These are phyloP conservation scores for Teratosphaeria nubilosa DNA, from an alignment of 2,329 filamentous ascomycete genomes.

Conservation along the genomic window DNA sequence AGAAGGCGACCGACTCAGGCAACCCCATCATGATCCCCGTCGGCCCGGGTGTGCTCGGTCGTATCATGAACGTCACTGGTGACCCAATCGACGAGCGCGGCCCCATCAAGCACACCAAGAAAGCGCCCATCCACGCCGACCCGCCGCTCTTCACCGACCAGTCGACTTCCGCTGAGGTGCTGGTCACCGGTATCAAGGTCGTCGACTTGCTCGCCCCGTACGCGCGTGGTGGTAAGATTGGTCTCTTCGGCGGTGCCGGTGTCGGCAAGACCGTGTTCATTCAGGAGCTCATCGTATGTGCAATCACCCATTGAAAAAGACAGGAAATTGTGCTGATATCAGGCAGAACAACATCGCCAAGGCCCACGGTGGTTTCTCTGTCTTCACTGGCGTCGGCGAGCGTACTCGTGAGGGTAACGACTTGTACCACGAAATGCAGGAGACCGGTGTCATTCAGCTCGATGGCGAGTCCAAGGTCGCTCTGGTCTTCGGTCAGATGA, in stretches of 20 bases:
- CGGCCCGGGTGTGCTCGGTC: slow-evolving; percentile 83
- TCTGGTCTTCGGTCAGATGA: slow-evolving; percentile 99
- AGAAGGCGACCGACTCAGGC: slow-evolving; percentile 77
- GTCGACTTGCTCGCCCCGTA: slow-evolving; percentile 98
- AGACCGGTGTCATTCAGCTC: slow-evolving; percentile 98
- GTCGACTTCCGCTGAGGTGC: slow-evolving; percentile 90
- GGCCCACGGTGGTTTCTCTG: slow-evolving; percentile 99
- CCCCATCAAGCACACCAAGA: slow-evolving; percentile 88
- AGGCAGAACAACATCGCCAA: slow-evolving; percentile 98
- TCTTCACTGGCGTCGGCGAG: slow-evolving; percentile 99
- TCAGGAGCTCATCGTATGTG: slow-evolving; percentile 86
- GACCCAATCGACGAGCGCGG: slow-evolving; percentile 99
- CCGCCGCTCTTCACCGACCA: slow-evolving; percentile 88
- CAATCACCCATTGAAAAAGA: neutral
- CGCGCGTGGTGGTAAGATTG: slow-evolving; percentile 99
- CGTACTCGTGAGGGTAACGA: slow-evolving; percentile 99
- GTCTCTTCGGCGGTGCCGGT: slow-evolving; percentile 99
- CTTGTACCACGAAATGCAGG: slow-evolving; percentile 99
- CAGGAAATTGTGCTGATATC: slow-evolving; percentile 16
- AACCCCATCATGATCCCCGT: slow-evolving; percentile 94
- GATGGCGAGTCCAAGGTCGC: slow-evolving; percentile 99
- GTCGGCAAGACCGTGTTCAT: slow-evolving; percentile 99
- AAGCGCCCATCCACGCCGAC: slow-evolving; percentile 84
- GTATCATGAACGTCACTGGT: slow-evolving; percentile 99
- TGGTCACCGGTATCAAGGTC: slow-evolving; percentile 99